Conservation (phyloP, 192 early-diverging fungal species). For the Entomortierella lignicola region DNA sequence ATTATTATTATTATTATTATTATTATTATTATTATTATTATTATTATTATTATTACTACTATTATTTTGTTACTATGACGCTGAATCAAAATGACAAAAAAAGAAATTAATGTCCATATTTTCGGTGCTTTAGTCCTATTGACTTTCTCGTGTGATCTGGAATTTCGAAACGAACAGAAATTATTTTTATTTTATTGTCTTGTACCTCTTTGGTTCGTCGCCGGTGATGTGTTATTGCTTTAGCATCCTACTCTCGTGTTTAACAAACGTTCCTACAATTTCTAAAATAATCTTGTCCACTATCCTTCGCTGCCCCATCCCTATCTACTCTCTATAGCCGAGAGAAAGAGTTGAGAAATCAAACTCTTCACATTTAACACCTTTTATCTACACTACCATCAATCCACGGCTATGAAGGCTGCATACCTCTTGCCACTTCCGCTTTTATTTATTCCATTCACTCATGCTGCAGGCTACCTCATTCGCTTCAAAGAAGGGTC, state of each 20-base stretch:
- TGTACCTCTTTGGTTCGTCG: not conserved
- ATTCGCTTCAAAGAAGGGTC: slow-evolving; percentile 50
- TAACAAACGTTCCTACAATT: too few relatives aligned
- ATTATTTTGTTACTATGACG: too few relatives aligned
- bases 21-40: too few relatives aligned
- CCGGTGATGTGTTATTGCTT: not conserved
- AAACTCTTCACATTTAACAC: too few relatives aligned
- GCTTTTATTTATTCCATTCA: slow-evolving; percentile 37
- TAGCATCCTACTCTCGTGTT: not conserved
- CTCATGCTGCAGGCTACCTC: slow-evolving; percentile 41
- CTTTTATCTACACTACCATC: too few relatives aligned
- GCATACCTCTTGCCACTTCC: slow-evolving; percentile 36
- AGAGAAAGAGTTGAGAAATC: too few relatives aligned
- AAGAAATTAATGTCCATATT: not conserved
- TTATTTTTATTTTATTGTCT: not conserved
- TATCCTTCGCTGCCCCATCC: too few relatives aligned
- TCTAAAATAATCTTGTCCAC: too few relatives aligned
- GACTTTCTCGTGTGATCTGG: not conserved
- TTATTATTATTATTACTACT: too few relatives aligned
- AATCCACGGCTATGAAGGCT: slow-evolving; percentile 32
- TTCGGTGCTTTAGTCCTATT: not conserved
- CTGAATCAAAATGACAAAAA: too few relatives aligned
- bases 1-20: too few relatives aligned
- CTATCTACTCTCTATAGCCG: too few relatives aligned
- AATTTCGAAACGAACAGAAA: slow-evolving; percentile 23